Base-by-base conservation (phyloP, 306 rosid genomes). In the Trifolium repens region DNA sequence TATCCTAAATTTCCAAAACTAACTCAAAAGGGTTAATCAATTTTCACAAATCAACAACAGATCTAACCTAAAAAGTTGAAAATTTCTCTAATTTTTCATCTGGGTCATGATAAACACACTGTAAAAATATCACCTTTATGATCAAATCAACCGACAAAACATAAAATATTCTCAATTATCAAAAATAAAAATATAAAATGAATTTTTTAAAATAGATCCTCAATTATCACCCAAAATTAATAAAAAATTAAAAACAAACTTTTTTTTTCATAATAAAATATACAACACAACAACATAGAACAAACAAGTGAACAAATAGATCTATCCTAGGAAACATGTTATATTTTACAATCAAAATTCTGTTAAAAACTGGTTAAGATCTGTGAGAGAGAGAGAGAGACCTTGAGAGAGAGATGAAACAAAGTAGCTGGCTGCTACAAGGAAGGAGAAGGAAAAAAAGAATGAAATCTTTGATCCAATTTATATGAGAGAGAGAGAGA, bases 41-140 rank as follows among this genome's bases (percentile, higher is more conserved):
- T 26, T 57, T n/a, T 37, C 37, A 53, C 37, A 78, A 50, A 49
- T 54, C 42, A 43, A 66, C 66, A 78, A 15, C 87, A 84, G 88
- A 90, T 90, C 92, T 84, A 84, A 54, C 53, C n/a, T 49, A 15
- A 71, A 72, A 72, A 69, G 49, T 72, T 50, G 12, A 22, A 57
- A 57, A 40, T 10, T 2, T 35, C 16, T 71, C 15, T 46, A 81
- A 44, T 14, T 24, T 62, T 34, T 19, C 4, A n/a, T 24, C 69
- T n/a, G 15, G 35, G 52, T 71, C 27, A 72, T 9, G n/a, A 61
- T 62, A 47, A 55, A 34, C 32, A 72, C 57, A 53, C 3, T 19
- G 63, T 68, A 4, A 9, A 39, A 34, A 71, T 30, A 3, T 65
- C 30, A 13, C 8, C n/a, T 50, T 49, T 5, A 14, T 1, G 7